phyloP scores from a whole-genome alignment of 2,329 filamentous ascomycete species.

The Cryphonectria parasitica region DNA sequence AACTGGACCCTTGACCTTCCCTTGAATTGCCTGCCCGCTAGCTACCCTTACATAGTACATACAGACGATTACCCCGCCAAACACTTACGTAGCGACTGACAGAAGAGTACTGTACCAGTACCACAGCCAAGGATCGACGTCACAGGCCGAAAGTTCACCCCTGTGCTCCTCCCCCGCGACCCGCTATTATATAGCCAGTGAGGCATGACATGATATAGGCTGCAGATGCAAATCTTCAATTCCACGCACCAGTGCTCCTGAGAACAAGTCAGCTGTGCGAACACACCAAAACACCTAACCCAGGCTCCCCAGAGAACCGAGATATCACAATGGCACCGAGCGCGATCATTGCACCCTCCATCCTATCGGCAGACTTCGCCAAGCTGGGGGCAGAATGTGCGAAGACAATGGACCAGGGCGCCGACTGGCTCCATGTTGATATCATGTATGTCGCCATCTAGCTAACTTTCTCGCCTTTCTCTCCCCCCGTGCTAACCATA shows the following conservation, averaged over 20 bases:
- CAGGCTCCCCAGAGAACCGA: background rate
- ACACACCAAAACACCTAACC: background rate
- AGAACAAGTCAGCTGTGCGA: background rate
- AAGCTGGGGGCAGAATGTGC: slow-evolving; percentile 84
- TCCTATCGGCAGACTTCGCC: slow-evolving; percentile 95
- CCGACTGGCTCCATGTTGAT: slow-evolving; percentile 94
- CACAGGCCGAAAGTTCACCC: background rate
- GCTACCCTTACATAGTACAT: background rate
- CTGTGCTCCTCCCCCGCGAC: background rate
- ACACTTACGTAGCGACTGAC: background rate
- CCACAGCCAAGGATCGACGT: slow-evolving; percentile 2
- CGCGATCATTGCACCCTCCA: slow-evolving; percentile 94
- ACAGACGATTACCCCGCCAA: background rate
- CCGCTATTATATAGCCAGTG: background rate
- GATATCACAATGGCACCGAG: slow-evolving; percentile 73
- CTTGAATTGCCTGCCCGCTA: background rate
- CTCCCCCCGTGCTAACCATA: slow-evolving; percentile 6
- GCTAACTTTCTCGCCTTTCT: slow-evolving; percentile 27
- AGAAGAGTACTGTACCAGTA: background rate
- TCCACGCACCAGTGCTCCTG: background rate
- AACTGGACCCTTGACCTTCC: background rate
- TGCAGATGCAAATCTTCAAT: slow-evolving; percentile 1
- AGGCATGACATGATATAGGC: background rate
- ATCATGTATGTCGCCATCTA: slow-evolving; percentile 64
- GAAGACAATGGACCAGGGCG: slow-evolving; percentile 81